Conservation (phyloP, 352 stramenopile species). For the Phytophthora rubi region DNA sequence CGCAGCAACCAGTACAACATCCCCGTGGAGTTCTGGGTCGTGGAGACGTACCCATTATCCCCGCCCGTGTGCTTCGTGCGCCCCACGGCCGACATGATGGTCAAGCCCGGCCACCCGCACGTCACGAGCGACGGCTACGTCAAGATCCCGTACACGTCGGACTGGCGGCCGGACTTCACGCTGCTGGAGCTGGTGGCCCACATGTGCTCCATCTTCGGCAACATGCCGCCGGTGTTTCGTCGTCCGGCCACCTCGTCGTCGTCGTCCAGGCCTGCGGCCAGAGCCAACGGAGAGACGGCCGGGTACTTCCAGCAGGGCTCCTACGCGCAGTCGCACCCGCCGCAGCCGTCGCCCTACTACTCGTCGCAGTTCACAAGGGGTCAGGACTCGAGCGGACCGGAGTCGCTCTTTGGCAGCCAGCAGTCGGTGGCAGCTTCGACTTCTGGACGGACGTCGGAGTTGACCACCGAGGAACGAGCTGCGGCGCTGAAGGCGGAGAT, state of each 20-base stretch:
- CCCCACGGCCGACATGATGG: slow-evolving; percentile 87
- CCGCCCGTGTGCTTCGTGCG: slow-evolving; percentile 89
- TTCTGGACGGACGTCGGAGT: slow-evolving; percentile 21
- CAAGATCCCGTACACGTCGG: slow-evolving; percentile 83
- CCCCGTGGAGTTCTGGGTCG: slow-evolving; percentile 89
- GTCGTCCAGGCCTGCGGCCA: slow-evolving; percentile 40
- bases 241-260: slow-evolving; percentile 56
- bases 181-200: slow-evolving; percentile 86
- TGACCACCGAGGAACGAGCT: slow-evolving; percentile 49
- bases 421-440: slow-evolving; percentile 23
- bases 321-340: slow-evolving; percentile 37
- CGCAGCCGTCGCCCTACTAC: slow-evolving; percentile 45
- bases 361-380: slow-evolving; percentile 39
- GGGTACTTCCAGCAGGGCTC: slow-evolving; percentile 59
- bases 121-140: slow-evolving; percentile 88
- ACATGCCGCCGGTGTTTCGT: slow-evolving; percentile 85
- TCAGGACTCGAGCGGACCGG: slow-evolving; percentile 21
- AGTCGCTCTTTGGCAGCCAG: slow-evolving; percentile 62
- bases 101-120: slow-evolving; percentile 86
- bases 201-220: slow-evolving; percentile 91
- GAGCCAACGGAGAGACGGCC: slow-evolving; percentile 19
- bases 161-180: slow-evolving; percentile 87
- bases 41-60: slow-evolving; percentile 81
- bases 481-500: slow-evolving; percentile 69
- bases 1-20: slow-evolving; percentile 92